Evolutionary conservation across 2,329 filamentous ascomycete species (phyloP), one percentile per base, ranked within the genome.

Genomic region (Zymoseptoria pseudotritici): DNA sequence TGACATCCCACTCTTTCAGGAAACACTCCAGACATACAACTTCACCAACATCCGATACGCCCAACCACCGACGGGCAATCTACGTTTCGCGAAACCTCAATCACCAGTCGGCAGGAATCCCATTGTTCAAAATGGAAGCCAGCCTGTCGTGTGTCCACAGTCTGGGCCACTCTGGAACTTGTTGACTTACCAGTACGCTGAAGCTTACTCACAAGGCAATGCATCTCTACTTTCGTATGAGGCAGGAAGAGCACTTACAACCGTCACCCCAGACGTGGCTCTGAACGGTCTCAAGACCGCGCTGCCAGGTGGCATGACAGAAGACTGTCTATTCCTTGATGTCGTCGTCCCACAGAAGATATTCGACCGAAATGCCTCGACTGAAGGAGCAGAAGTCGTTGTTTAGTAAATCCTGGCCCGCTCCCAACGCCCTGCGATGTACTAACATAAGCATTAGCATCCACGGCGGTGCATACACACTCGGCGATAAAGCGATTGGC

Each of bases 1-100:
- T 50, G 6, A 8, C 51, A 24, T 53, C 21, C 19, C 53, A 46
- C 50, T 56, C 13, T n/a, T 17, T 6, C 36, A 46, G 36, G 17
- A 13, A 51, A 61, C 51, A 9, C 46, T 26, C 62, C 29, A 36
- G n/a, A 55, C 57, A 26, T 83, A 82, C 70, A 81, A 79, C 62
- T 84, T 84, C 71, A 78, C 73, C 56, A 83, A 84, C 65, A 83
- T 84, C 62, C 77, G 82, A 51, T 85, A 80, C 69, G 82, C 80
- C 5, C 78, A 79, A 24, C 77, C 82, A 13, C 82, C 82, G 1
- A 62, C 80, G 2, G 81, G 79, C 9, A 66, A 81, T 13, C 69
- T 82, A 52, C 74, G 82, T 22, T 84, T 82, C 63, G 74, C 74
- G 19, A 76, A 77, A 29, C 81, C 82, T 2, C 62, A 68, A 52